Base-by-base conservation (phyloP, 768 basidiomycete genomes). In the Coprinellus aureogranulatus region DNA sequence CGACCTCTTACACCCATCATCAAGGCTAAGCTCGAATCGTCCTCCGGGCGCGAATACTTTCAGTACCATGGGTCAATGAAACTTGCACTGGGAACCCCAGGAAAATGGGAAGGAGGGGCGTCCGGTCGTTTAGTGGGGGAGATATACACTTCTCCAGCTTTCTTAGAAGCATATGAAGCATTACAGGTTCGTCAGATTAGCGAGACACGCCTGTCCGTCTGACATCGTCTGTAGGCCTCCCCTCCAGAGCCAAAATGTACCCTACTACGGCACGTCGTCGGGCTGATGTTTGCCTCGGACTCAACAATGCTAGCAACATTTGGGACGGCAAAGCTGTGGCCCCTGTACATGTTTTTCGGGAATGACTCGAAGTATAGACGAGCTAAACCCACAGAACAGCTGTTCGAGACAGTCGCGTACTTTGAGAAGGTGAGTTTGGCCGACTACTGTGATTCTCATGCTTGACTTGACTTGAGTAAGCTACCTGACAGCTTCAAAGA, bases 331-430 rank as follows among this genome's bases (percentile, higher is more conserved):
- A 62, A 64, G 3, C 52, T 70, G 2, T 75, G 73, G 72, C 73
- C 72, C 2, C 58, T 72, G 2, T 74, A 75, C 48, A 42, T 67
- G 41, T 62, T 62, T 37, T 57, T 77, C 31, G 76, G 73, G 0
- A 74, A 74, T 54, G 59, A 69, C 14, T 73, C 77, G 0, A 80
- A 80, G 59, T 78, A 77, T 55, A 55, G 57, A 0, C 63, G 70
- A 2, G 54, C 54, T 1, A 63, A 64, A 22, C 73, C 74, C 2
- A 54, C 48, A 3, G 55, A 62, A 1, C 53, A 60, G 16, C 63
- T 73, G 1, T 67, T 65, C 18, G 72, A 78, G 20, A 44, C 41
- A n/a, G 25, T 54, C 6, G 53, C 53, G 4, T 54, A 54, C 26
- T 44, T 54, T 23, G 39, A 54, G 27, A 45, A 54, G 23, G 53